Conservation (phyloP, 306 rosid species). For the Vigna radiata region DNA sequence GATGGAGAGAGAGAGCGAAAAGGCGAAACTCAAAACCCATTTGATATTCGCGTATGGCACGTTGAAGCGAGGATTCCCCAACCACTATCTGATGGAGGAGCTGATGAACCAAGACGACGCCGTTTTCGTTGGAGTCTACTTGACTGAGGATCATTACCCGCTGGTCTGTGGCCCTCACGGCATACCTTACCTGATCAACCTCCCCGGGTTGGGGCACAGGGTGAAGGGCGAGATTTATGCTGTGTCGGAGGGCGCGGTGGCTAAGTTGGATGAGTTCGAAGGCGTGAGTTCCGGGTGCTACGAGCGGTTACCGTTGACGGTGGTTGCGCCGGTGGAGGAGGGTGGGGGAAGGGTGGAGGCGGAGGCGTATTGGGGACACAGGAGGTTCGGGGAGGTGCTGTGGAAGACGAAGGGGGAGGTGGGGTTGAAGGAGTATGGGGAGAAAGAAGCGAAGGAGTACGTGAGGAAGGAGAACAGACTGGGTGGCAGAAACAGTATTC, state of each 20-base stretch:
- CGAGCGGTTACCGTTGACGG: conserved; percentile 60
- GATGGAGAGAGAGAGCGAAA: neutral
- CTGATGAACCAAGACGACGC: conserved; percentile 60
- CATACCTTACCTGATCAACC: conserved; percentile 69
- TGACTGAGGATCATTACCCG: conserved; percentile 50
- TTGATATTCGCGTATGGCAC: conserved; percentile 70
- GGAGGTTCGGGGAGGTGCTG: conserved; percentile 56
- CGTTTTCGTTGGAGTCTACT: conserved; percentile 43
- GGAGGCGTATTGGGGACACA: conserved; percentile 71
- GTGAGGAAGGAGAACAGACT: conserved; percentile 52
- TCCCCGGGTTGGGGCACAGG: conserved; percentile 57
- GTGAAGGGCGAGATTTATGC: conserved; percentile 72
- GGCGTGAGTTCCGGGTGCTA: conserved; percentile 56
- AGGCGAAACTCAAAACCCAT: conserved; percentile 11
- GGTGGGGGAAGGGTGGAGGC: conserved; percentile 46
- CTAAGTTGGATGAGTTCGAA: conserved; percentile 62
- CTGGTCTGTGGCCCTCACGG: conserved; percentile 74
- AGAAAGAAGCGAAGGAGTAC: conserved; percentile 43
- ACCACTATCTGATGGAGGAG: conserved; percentile 53
- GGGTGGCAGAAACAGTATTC: conserved; percentile 8
- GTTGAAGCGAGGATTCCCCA: conserved; percentile 66
- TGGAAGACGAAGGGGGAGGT: conserved; percentile 57
- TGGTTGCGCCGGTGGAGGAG: conserved; percentile 33
- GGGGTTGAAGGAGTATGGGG: conserved; percentile 53
- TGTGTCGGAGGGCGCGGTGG: conserved; percentile 55